These are phyloP conservation scores for Rhizopus arrhizus DNA, from an alignment of 371 early-diverging fungal species.

Conservation along the genomic window DNA sequence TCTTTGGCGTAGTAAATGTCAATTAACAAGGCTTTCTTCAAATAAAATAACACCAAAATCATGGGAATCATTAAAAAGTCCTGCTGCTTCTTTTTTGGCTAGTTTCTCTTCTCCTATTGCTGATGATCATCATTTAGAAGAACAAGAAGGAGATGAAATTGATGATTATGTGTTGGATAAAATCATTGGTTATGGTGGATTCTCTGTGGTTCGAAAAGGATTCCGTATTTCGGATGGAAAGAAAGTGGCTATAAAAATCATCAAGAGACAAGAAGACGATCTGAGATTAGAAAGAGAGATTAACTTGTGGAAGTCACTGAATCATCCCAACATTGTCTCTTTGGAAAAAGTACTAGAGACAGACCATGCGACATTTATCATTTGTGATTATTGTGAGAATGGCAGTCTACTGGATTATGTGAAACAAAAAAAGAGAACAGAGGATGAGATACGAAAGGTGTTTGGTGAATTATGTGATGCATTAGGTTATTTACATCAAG, in stretches of 20 bases:
- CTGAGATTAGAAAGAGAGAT: slow-evolving; percentile 53
- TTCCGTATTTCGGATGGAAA: slow-evolving; percentile 33
- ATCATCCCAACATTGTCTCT: slow-evolving; percentile 67
- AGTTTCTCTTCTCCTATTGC: slow-evolving; percentile 40
- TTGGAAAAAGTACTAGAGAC: slow-evolving; percentile 66
- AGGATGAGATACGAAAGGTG: slow-evolving; percentile 47
- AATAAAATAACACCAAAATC: slow-evolving; percentile 44
- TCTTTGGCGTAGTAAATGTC: slow-evolving; percentile 26
- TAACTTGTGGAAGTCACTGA: slow-evolving; percentile 64
- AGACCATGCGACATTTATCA: slow-evolving; percentile 64
- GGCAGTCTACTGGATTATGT: slow-evolving; percentile 57
- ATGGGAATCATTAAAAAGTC: slow-evolving; percentile 53
- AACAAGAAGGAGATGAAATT: slow-evolving; percentile 68
- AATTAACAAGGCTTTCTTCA: slow-evolving; percentile 16
- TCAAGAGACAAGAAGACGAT: slow-evolving; percentile 29
- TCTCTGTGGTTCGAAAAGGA: slow-evolving; percentile 67
- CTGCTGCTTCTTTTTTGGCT: slow-evolving; percentile 62
- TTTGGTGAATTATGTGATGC: slow-evolving; percentile 76
- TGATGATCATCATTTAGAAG: slow-evolving; percentile 16
- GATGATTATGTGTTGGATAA: slow-evolving; percentile 62
- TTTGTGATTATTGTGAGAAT: slow-evolving; percentile 65
- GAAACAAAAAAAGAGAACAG: slow-evolving; percentile 36
- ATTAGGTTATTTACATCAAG: slow-evolving; percentile 76
- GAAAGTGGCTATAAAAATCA: slow-evolving; percentile 58
- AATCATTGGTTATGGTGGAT: slow-evolving; percentile 65